Evolutionary conservation across 2,329 filamentous ascomycete genomes (phyloP).

Genomic region (Neonectria magnoliae): DNA sequence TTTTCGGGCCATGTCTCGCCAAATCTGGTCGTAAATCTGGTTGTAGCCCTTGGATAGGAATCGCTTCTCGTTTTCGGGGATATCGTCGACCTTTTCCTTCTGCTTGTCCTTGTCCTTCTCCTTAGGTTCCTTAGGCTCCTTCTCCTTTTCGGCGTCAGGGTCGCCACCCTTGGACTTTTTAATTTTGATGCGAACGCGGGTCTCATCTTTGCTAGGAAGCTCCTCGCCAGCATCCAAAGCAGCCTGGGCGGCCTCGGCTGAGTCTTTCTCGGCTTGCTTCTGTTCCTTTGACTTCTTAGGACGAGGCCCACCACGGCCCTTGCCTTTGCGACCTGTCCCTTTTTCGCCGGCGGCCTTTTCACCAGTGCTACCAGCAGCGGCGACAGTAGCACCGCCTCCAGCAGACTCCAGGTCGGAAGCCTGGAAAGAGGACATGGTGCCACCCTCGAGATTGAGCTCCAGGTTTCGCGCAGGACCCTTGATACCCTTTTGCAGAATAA

Average conservation of each 20-base stretch:
- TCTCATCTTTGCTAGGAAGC: constrained; percentile 66
- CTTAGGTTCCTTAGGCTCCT: constrained; percentile 61
- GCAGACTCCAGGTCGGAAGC: constrained; percentile 67
- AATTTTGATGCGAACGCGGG: constrained; percentile 72
- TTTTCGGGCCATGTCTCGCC: constrained; percentile 92
- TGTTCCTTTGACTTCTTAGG: constrained; percentile 92
- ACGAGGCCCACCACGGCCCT: constrained; percentile 69
- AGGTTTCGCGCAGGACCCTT: constrained; percentile 78
- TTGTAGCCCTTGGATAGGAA: constrained; percentile 94
- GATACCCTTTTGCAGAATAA: constrained; percentile 86
- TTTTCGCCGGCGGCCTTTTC: neutral
- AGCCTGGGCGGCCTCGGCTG: constrained; percentile 87
- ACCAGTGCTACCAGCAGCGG: constrained; percentile 32
- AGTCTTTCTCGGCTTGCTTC: constrained; percentile 82
- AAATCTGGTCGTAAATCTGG: constrained; percentile 97
- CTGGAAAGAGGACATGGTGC: constrained; percentile 86
- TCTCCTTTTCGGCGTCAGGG: constrained; percentile 56
- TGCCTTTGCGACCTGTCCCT: constrained; percentile 50
- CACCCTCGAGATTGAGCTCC: constrained; percentile 84
- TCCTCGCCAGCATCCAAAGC: constrained; percentile 83
- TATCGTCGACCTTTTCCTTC: constrained; percentile 63
- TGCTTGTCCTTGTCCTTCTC: constrained; percentile 61
- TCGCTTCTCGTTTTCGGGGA: constrained; percentile 66
- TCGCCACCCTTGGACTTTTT: constrained; percentile 61
- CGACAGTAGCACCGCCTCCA: constrained; percentile 44